These are phyloP conservation scores for Yamadazyma olivae DNA, from an alignment of 805 yeast species.

Conservation along the genomic window DNA sequence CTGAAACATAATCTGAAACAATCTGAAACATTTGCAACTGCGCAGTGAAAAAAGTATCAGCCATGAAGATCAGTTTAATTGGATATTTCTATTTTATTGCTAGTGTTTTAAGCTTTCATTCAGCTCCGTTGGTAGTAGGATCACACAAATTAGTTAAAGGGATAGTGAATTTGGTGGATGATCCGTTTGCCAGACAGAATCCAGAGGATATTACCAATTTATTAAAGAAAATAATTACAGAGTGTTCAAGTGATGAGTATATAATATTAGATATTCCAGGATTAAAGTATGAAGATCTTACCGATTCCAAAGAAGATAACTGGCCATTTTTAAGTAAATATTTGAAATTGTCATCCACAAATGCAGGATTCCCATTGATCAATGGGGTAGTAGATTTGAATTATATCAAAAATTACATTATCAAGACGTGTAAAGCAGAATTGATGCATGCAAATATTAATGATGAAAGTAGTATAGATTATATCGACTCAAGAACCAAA, in stretches of 20 bases:
- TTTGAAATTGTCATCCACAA: constrained; percentile 55
- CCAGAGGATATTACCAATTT: constrained; percentile 27
- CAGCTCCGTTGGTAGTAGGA: constrained; percentile 36
- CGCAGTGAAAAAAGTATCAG: not conserved
- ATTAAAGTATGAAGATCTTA: constrained; percentile 26
- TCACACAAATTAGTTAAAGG: constrained; percentile 37
- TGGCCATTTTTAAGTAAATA: constrained; percentile 52
- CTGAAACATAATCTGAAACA: constrained; percentile 8
- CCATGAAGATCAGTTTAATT: no score
- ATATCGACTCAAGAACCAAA: constrained; percentile 62
- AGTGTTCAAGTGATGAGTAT: constrained; percentile 38
- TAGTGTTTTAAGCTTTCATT: constrained; percentile 5
- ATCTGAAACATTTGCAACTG: not conserved
- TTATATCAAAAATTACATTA: constrained; percentile 39
- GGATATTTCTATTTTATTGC: no score
- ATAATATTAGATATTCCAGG: constrained; percentile 40
- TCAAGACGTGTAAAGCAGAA: constrained; percentile 52
- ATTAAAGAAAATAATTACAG: constrained; percentile 33
- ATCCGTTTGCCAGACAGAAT: constrained; percentile 20
- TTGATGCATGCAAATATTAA: constrained; percentile 40
- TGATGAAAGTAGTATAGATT: constrained; percentile 35
- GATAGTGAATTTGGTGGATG: constrained; percentile 11
- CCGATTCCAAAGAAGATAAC: constrained; percentile 24
- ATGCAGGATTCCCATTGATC: constrained; percentile 56
- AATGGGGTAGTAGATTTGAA: constrained; percentile 40